A percentile compares a stretch with the other conserved stretches of the same genome.
These are phyloP conservation scores for Babesia bovis DNA, from an alignment of 169 alveolate species.

Conservation along the genomic window DNA sequence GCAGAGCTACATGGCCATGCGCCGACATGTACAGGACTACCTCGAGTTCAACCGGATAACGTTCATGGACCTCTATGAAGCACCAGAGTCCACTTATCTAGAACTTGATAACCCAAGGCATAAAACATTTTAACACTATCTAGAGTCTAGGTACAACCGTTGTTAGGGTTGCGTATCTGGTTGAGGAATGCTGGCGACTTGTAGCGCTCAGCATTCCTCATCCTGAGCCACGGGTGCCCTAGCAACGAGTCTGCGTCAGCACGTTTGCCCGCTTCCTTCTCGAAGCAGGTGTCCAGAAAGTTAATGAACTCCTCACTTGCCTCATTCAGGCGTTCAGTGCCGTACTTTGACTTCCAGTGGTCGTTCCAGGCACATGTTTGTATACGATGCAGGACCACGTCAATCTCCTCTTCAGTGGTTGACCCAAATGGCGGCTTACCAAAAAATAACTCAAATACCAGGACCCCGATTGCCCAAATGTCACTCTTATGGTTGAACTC, in stretches of 20 bases:
- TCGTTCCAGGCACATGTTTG: conserved; percentile 71
- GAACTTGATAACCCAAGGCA: conserved; percentile 13
- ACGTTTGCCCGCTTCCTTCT: conserved; percentile 69
- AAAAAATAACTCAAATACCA: conserved; percentile 79
- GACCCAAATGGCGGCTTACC: conserved; percentile 80
- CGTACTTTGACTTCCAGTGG: conserved; percentile 47
- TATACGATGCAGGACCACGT: conserved; percentile 66
- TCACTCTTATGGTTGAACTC: conserved; percentile 82
- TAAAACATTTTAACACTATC: neutral
- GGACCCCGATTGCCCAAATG: conserved; percentile 82
- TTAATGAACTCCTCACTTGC: conserved; percentile 67
- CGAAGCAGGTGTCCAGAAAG: conserved; percentile 73
- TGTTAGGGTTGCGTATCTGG: conserved; percentile 56
- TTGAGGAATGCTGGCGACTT: conserved; percentile 60
- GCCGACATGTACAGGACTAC: conserved; percentile 73
- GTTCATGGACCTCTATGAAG: conserved; percentile 42
- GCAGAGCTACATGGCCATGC: conserved; percentile 65
- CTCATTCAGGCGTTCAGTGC: conserved; percentile 43
- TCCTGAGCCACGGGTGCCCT: conserved; percentile 73
- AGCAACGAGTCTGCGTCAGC: conserved; percentile 69
- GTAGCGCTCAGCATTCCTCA: conserved; percentile 67
- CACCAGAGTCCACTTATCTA: conserved; percentile 51
- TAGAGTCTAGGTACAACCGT: neutral
- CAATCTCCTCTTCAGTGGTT: conserved; percentile 71
- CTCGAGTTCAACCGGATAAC: conserved; percentile 66